Conservation (phyloP, 345 rosid species). For the Gossypium herbaceum region DNA sequence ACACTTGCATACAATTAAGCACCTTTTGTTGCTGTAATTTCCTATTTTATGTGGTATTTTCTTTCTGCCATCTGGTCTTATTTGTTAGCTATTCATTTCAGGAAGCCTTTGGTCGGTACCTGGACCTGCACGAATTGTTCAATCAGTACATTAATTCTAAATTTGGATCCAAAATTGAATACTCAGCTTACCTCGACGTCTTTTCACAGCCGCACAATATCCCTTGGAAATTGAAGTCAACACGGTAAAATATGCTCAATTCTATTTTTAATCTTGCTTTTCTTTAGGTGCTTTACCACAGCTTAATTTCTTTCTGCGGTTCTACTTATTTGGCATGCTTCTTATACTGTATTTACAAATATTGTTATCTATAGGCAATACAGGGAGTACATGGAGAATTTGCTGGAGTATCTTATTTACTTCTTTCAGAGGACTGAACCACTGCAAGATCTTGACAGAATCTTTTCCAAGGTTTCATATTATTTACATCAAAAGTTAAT, state of each 20-base stretch:
- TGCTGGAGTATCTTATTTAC: slow-evolving; percentile 66
- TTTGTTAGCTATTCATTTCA: slow-evolving; percentile 22
- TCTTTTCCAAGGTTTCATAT: slow-evolving; percentile 61
- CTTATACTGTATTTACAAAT: slow-evolving; percentile 10
- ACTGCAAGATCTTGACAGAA: slow-evolving; percentile 84
- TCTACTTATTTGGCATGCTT: slow-evolving; percentile 19
- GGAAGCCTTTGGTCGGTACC: slow-evolving; percentile 84
- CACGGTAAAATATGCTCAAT: slow-evolving; percentile 38
- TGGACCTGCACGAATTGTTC: slow-evolving; percentile 89
- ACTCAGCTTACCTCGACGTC: slow-evolving; percentile 72
- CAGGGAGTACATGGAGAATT: slow-evolving; percentile 68
- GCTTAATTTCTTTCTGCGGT: background rate
- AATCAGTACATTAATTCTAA: slow-evolving; percentile 74
- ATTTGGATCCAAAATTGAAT: slow-evolving; percentile 82
- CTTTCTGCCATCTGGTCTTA: background rate
- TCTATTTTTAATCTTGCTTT: background rate
- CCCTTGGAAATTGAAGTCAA: slow-evolving; percentile 52
- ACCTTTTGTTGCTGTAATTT: background rate
- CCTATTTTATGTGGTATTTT: background rate
- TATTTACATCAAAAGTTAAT: background rate
- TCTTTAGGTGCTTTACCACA: background rate
- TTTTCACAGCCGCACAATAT: slow-evolving; percentile 62
- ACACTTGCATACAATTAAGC: background rate
- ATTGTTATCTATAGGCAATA: slow-evolving; percentile 54
- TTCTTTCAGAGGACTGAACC: slow-evolving; percentile 93